Evolutionary conservation across 192 early-diverging fungal genomes (phyloP), one percentile per base, ranked within the genome.

Genomic region (Coemansia sp.): DNA sequence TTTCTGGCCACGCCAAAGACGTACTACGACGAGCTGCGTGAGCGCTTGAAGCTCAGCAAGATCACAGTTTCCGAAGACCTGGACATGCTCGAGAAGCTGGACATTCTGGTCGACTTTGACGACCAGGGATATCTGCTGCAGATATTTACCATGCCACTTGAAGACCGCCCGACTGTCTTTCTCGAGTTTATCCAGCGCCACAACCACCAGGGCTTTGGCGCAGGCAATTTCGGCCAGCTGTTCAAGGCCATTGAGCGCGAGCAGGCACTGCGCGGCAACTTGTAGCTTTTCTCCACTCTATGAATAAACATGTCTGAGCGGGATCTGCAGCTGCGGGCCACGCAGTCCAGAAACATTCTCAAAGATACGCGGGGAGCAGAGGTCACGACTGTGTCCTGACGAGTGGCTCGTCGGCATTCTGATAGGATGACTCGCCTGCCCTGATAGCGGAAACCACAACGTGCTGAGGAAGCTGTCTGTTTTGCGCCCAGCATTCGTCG

Each of bases 141-240:
- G 73, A 94, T 96, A 65, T 91, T 91, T 73, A 92, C 90, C 58
- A 90, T 92, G 77, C 95, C 95, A 14, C 78, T 95, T 14, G 90
- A 95, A 82, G 96, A 98, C 72, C 87, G 96, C 50, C 96, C 96
- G 3, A 98, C 96, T 3, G 83, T 98, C 29, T 98, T 97, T 66
- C 85, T 97, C 65, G 96, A 98, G 77, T 90, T 98, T 70, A 98
- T 97, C 72, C 96, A 98, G 79, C 91, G 95, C 39, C 87, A 89
- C 50, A 93, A 94, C 70, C 92, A 95, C 77, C 82, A 91, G 76
- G 93, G 92, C 29, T 96, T 96, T 74, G 96, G 94, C 59, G 94
- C 94, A 49, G 96, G 96, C 55, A 98, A 98, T 86, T 97, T 98
- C 85, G 92, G 94, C 89, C 91, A 92, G 61, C 84, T 98, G 55